Conservation (phyloP, 768 basidiomycete species). For the Coprinopsis sp. region DNA sequence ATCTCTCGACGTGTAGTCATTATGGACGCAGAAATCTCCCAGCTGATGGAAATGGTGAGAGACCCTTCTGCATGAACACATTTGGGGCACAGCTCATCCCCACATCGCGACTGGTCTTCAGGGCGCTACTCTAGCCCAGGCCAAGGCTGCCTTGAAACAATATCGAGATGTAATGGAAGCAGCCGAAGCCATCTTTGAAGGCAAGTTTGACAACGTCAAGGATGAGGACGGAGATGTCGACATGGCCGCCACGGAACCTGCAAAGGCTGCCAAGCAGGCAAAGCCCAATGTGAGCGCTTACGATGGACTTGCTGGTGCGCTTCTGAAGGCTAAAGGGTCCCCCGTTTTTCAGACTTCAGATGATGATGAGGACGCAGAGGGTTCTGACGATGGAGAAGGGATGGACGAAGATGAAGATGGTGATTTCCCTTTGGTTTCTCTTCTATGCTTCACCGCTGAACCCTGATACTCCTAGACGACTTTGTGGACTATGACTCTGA, state of each 20-base stretch:
- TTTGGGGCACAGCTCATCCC: background rate
- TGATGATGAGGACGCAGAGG: conserved; percentile 49
- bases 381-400: conserved; percentile 46
- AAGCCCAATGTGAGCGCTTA: conserved; percentile 12
- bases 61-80: too few species aligned
- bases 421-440: background rate
- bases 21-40: conserved; percentile 50
- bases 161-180: conserved; percentile 91
- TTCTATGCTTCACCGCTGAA: background rate
- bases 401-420: conserved; percentile 38
- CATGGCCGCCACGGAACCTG: conserved; percentile 29
- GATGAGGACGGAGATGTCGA: conserved; percentile 52
- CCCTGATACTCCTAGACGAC: conserved; percentile 37
- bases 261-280: conserved; percentile 15
- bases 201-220: conserved; percentile 73
- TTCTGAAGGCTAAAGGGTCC: background rate
- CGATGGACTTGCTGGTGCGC: background rate
- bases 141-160: conserved; percentile 74
- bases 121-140: conserved; percentile 82
- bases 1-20: conserved; percentile 6
- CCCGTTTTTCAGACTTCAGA: conserved; percentile 46
- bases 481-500: conserved; percentile 84
- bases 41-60: conserved; percentile 51
- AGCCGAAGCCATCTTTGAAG: conserved; percentile 80
- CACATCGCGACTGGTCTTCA: conserved; percentile 25